A percentile compares a stretch with the other conserved stretches of the same genome.
Evolutionary conservation across 2,329 filamentous ascomycete species (phyloP).

Genomic region (Periconia sp.): DNA sequence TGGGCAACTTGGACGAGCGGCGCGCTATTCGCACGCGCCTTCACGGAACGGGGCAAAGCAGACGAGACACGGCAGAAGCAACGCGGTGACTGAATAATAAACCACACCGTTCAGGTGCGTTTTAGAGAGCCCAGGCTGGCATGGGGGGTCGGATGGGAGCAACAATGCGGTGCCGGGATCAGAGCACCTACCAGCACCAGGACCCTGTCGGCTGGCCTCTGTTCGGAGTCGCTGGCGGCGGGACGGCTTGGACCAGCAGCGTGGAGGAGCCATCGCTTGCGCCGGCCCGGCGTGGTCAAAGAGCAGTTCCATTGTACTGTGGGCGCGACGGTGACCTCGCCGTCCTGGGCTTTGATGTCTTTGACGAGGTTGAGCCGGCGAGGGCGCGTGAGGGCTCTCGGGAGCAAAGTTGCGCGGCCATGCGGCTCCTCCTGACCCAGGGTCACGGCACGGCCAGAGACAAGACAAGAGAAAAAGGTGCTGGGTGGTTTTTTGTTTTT

Average conservation of each 20-base stretch:
- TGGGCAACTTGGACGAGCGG: constrained; percentile 41
- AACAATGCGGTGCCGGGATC: constrained; percentile 43
- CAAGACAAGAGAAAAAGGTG: constrained; percentile 13
- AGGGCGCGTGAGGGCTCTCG: constrained; percentile 12
- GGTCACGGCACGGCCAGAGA: constrained; percentile 36
- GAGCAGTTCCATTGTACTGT: constrained; percentile 2
- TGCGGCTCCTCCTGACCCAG: constrained; percentile 44
- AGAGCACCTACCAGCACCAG: constrained; percentile 38
- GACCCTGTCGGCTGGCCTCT: constrained; percentile 38
- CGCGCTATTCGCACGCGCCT: constrained; percentile 45
- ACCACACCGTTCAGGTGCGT: constrained; percentile 45
- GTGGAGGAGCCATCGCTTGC: constrained; percentile 45
- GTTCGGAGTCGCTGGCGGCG: constrained; percentile 45
- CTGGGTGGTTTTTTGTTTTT: constrained; percentile 36
- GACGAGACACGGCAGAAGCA: constrained; percentile 49
- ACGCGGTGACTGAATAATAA: constrained; percentile 43
- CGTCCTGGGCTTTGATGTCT: constrained; percentile 14
- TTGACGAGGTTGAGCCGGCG: constrained; percentile 6
- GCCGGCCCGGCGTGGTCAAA: constrained; percentile 35
- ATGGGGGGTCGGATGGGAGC: constrained; percentile 34
- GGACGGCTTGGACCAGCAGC: constrained; percentile 48
- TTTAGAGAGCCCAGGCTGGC: constrained; percentile 34
- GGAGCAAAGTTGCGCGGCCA: constrained; percentile 14
- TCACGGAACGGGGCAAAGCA: constrained; percentile 45
- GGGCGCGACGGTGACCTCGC: constrained; percentile 14